Conservation (phyloP, 495 filamentous ascomycete genomes). For the Trichoderma asperelloides region DNA sequence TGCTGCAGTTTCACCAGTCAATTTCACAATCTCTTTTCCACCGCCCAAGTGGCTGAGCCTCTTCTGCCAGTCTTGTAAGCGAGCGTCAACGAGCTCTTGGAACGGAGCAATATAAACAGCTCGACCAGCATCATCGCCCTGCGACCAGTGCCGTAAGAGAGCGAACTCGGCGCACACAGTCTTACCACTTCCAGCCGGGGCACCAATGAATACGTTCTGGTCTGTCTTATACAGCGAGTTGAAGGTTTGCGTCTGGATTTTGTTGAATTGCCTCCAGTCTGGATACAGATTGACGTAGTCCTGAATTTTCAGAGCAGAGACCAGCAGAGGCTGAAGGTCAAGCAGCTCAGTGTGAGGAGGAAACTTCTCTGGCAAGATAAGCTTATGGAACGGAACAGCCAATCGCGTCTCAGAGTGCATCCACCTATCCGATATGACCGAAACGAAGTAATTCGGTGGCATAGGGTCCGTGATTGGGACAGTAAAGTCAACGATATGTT, state of each 20-base stretch:
- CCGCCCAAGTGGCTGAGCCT: slow-evolving; percentile 64
- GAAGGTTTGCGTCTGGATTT: slow-evolving; percentile 94
- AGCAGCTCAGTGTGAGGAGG: slow-evolving; percentile 84
- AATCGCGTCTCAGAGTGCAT: slow-evolving; percentile 96
- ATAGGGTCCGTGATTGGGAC: slow-evolving; percentile 94
- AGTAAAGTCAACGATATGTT: slow-evolving; percentile 96
- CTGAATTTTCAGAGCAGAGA: slow-evolving; percentile 75
- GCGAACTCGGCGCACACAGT: slow-evolving; percentile 95
- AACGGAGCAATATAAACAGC: slow-evolving; percentile 95
- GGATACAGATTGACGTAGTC: slow-evolving; percentile 79
- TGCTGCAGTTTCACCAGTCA: slow-evolving; percentile 85
- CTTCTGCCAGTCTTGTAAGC: slow-evolving; percentile 73
- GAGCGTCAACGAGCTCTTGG: slow-evolving; percentile 82
- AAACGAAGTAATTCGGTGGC: slow-evolving; percentile 98
- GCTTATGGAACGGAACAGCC: slow-evolving; percentile 86
- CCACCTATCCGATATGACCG: slow-evolving; percentile 89
- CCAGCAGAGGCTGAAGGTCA: slow-evolving; percentile 82
- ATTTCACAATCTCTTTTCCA: slow-evolving; percentile 87
- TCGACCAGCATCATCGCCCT: slow-evolving; percentile 57
- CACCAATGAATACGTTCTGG: slow-evolving; percentile 85
- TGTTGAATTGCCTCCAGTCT: slow-evolving; percentile 86
- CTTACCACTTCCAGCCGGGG: slow-evolving; percentile 89
- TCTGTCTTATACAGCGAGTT: slow-evolving; percentile 83
- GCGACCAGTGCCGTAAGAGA: slow-evolving; percentile 78
- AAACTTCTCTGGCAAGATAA: slow-evolving; percentile 91